Evolutionary conservation across 78 protist species (phyloP), one percentile per base, ranked within the genome.

Genomic region (Emiliania huxleyi): DNA sequence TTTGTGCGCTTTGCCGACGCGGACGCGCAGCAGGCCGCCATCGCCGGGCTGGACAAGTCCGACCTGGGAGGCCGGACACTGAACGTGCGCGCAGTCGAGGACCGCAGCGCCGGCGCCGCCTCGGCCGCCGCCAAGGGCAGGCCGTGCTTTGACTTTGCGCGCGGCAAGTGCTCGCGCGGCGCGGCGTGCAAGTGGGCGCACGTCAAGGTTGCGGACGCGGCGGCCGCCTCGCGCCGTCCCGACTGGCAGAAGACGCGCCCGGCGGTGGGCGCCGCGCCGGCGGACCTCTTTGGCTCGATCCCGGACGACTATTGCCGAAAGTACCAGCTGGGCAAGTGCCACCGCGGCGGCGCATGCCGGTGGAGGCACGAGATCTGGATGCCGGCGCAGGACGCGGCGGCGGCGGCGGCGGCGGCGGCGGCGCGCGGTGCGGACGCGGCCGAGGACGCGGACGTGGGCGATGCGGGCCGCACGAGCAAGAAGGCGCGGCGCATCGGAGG

Each of bases 111-210:
- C 83, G 42, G 23, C 49, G 85, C 42, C 3, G 48, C 75, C 33
- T 19, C 23, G 75, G 6, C 49, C 1, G 42, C 35, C 42, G 29
- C 29, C 85, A 77, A 77, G 85, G 85, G 48, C n/a, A 45, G 85
- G 46, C 85, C 85, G 22, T 77, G 85, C 85, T 77, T 40, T 48
- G 85, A 77, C 29, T 77, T 77, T 22, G 83, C 83, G 44, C 8
- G 42, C 44, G 81, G 81, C 81, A 71, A 71, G 46, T 77, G 85
- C 46, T 1, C 85, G 23, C 44, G 46, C 33, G 85, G 85, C 46
- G 46, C 85, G 23, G 42, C 85, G 33, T 77, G 85, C 85, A 77
- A 77, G 29, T 77, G 85, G 85, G 85, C 85, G n/a, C 85, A 77
- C 46, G n/a, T 77, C 46, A 26, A 11, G 85, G 46, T 48, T 1